phyloP scores from a whole-genome alignment of 805 yeast species.

The Cyberlindnera maritima region DNA sequence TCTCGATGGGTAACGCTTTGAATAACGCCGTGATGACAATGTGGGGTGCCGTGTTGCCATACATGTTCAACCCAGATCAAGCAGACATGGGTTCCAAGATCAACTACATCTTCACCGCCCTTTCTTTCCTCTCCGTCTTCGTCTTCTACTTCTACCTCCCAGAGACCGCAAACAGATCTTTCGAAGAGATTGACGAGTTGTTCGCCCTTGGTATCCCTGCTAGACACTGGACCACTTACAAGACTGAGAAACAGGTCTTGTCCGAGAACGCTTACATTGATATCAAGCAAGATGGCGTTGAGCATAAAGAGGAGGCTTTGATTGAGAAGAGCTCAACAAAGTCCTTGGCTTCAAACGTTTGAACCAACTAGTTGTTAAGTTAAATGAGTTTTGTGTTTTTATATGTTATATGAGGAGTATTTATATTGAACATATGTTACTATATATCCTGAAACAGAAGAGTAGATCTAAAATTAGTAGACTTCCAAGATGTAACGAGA shows the following conservation, averaged over 20 bases:
- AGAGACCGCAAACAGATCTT: conserved; percentile 53
- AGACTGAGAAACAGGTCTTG: conserved; percentile 6
- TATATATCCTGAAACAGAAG: too few relatives aligned
- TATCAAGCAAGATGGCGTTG: conserved; percentile 1
- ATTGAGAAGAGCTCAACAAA: background rate
- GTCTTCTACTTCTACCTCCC: conserved; percentile 50
- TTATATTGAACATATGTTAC: too few relatives aligned
- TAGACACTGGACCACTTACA: conserved; percentile 24
- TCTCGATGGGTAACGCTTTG: conserved; percentile 30
- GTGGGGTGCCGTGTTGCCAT: conserved; percentile 40
- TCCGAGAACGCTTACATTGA: conserved; percentile 5
- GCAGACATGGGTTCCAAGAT: conserved; percentile 43
- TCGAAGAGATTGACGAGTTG: conserved; percentile 53
- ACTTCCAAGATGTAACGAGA: conserved; percentile 94
- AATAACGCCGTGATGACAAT: conserved; percentile 32
- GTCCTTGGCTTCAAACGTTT: background rate
- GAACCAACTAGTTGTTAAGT: too few relatives aligned
- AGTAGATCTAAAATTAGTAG: conserved; percentile 45
- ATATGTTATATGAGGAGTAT: too few relatives aligned
- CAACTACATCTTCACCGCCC: conserved; percentile 41
- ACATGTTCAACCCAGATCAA: conserved; percentile 41
- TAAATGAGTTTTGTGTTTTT: too few relatives aligned
- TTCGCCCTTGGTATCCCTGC: conserved; percentile 34
- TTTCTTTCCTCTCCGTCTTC: conserved; percentile 28
- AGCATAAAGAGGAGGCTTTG: background rate